Evolutionary conservation across 2,329 filamentous ascomycete species (phyloP), one percentile per base, ranked within the genome.

Genomic region (Colletotrichum spinosum): DNA sequence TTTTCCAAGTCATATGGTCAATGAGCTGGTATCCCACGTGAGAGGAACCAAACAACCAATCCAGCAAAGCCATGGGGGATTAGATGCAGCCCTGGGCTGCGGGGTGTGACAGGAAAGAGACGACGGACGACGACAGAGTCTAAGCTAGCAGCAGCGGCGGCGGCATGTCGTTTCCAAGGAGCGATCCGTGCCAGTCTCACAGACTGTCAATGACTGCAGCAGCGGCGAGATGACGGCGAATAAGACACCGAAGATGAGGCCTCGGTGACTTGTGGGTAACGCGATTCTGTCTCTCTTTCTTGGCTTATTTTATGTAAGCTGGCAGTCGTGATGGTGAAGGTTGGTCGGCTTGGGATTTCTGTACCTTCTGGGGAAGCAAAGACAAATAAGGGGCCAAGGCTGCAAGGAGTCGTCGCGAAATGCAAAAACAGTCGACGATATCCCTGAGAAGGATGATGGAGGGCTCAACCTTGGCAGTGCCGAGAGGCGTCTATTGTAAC

Each of bases 161-260:
- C 58, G 48, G 63, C 59, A 63, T 61, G 58, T 56, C 53, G 63
- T 63, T 66, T 63, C 63, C 53, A 53, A 63, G 42, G 41, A 48
- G 63, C n/a, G 63, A 66, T 63, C 63, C 63, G 63, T 63, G 63
- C 58, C 59, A 63, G 52, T 45, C 63, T 66, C 63, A 62, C 55
- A 57, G 58, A 62, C 58, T 65, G 25, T 25, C 25, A 25, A 5
- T 25, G 25, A 25, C 25, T 42, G 52, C 63, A 63, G 41, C 62
- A 56, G 52, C 46, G 13, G 58, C 52, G 45, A 42, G 37, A 55
- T 55, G 42, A 51, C 41, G 41, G 63, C 46, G 48, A 38, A 42
- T 46, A 53, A 38, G 48, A 57, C 37, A 41, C 63, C 63, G 63
- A 66, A 66, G 58, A 63, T 63, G 63, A 63, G 58, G 49, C 53